These are phyloP conservation scores for Niveomyces coronatus DNA, from an alignment of 2,329 filamentous ascomycete species.

Conservation along the genomic window DNA sequence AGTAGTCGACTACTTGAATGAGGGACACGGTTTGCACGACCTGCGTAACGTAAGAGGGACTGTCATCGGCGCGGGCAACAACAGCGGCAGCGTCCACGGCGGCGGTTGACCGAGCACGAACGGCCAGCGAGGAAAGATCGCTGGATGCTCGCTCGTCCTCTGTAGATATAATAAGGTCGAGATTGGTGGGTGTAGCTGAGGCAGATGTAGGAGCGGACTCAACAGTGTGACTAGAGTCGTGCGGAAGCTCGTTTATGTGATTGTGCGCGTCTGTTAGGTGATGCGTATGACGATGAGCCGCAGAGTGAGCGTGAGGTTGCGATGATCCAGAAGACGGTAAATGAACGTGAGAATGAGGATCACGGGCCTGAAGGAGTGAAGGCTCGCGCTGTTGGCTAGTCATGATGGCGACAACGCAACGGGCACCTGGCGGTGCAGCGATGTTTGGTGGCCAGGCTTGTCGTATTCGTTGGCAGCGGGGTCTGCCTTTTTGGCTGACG, in stretches of 20 bases:
- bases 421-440: slow-evolving; percentile 15
- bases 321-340: slow-evolving; percentile 13
- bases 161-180: slow-evolving; percentile 18
- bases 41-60: slow-evolving; percentile 26
- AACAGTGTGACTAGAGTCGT: slow-evolving; percentile 15
- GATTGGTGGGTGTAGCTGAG: background rate
- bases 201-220: slow-evolving; percentile 6
- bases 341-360: slow-evolving; percentile 11
- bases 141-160: slow-evolving; percentile 13
- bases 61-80: slow-evolving; percentile 2
- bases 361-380: slow-evolving; percentile 28
- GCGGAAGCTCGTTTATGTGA: slow-evolving; percentile 18
- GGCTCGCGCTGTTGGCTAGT: slow-evolving; percentile 24
- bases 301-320: slow-evolving; percentile 18
- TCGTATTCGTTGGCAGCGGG: slow-evolving; percentile 14
- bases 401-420: slow-evolving; percentile 19
- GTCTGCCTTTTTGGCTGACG: slow-evolving; percentile 12
- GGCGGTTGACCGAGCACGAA: slow-evolving; percentile 14
- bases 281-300: slow-evolving; percentile 13
- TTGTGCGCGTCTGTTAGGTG: slow-evolving; percentile 11
- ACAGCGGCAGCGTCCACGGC: slow-evolving; percentile 11
- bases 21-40: slow-evolving; percentile 46
- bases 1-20: slow-evolving; percentile 40
- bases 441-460: slow-evolving; percentile 5
- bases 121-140: slow-evolving; percentile 8